Base-by-base conservation (phyloP, 441 rosid species). In the Corymbia calophylla region DNA sequence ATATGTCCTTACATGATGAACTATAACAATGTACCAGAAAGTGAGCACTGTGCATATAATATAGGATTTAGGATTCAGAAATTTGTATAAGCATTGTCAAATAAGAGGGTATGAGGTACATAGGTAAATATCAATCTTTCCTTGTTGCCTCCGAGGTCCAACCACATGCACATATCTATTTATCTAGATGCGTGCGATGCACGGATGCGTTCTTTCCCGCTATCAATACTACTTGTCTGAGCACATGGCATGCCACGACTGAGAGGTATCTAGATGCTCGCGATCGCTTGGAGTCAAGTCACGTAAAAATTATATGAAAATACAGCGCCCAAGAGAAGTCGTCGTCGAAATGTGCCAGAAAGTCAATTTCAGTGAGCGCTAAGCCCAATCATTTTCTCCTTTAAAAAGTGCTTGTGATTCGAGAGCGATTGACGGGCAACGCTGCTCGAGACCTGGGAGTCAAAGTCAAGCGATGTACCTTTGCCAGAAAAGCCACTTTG, bases 381-480 rank as follows among this genome's bases (percentile, higher is more conserved):
- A 19, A 35, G 27, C 1, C 6, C 27, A 9, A 31, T 66, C 12
- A 31, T 16, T 31, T 66, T 66, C 77, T 17, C 16, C 27, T 2
- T 19, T 73, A 39, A 39, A 39, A 73, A 39, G 51, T 8, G 27
- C 51, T 44, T 9, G 44, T 44, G 25, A 77, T 44, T 77, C 5
- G 8, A 44, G 84, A 77, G 84, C 44, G 18, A 44, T 44, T 7
- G n/a, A 44, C 84, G 49, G 49, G 84, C 4, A 23, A 44, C 21
- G 84, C 17, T 4, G n/a, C 6, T 44, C 51, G 51, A 77, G 51
- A 44, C 51, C 18, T 27, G 51, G 1, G n/a, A 1, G 51, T 77
- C 84, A 77, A 77, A 44, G 84, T 77, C 84, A 44, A 77, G 84
- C 84, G 27, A 77, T 44, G 49, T 44, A 23, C 84, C n/a, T 77